Evolutionary conservation across 2,329 filamentous ascomycete species (phyloP), one percentile per base, ranked within the genome.

Genomic region (Nigrospora sphaerica): DNA sequence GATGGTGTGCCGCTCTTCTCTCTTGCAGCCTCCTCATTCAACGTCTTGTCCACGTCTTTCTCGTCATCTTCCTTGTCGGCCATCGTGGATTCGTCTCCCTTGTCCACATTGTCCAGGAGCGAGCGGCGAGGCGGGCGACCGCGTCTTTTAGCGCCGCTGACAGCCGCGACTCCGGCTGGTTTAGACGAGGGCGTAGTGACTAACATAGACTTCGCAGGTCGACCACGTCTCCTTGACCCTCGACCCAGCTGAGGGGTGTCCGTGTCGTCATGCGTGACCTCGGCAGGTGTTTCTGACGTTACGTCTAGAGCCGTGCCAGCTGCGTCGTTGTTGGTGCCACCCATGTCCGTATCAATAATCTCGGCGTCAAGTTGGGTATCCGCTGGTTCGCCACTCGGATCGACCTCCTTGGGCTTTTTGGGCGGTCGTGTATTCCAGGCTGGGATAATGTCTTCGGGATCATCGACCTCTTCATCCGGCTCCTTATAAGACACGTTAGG

Each of bases 401-500:
- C 39, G 5, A 13, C 28, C 2, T 44, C 13, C n/a, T 51, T 17
- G 6, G 49, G 46, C n/a, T 53, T 55, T 3, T 48, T 49, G n/a
- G 39, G 38, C 1, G 49, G 49, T 13, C 48, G 45, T 34, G 47
- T 47, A 46, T 46, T 34, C 13, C 42, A 44, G 12, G 55, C 56
- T 36, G 44, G 52, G 40, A 68, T 46, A n/a, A 62, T 52, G 33
- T 72, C 67, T 12, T 73, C 62, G 14, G 70, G 70, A 32, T 77
- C 72, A 4, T 70, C 67, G 9, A 64, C 62, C 18, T 67, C 67
- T 10, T 77, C 69, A 31, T 74, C 73, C 1, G 66, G 57, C 42
- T 78, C 75, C 3, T 71, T 61, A 45, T 80, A 80, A 1, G 75
- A 77, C 31, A 67, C 52, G 52, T 61, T 70, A 6, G 77, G 76